Percentiles rank a stretch among this genome's conserved stretches.
Evolutionary conservation across 2,329 filamentous ascomycete genomes (phyloP).

Genomic region (Diaporthe nobilis): DNA sequence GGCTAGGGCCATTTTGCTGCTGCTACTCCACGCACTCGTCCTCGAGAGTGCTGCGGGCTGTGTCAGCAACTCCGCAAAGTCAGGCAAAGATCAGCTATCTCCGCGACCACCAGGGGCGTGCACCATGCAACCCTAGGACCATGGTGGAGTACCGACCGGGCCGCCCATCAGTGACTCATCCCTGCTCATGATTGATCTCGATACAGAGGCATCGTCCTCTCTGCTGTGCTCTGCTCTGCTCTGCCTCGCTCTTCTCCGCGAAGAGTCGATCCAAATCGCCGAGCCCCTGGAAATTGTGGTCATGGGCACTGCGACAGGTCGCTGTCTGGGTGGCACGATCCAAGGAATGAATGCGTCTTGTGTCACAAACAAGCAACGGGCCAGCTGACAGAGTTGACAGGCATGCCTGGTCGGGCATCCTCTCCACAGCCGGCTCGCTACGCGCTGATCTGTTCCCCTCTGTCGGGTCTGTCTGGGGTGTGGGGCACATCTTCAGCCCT

Average conservation of each 20-base stretch:
- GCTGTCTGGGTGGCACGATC: conserved; percentile 1
- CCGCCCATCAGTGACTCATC: conserved; percentile 20
- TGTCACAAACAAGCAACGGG: conserved; percentile 27
- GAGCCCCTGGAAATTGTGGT: neutral
- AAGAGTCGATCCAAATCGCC: neutral
- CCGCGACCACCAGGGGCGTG: conserved; percentile 10
- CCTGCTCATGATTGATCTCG: conserved; percentile 7
- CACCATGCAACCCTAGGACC: conserved; percentile 18
- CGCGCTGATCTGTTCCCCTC: conserved; percentile 38
- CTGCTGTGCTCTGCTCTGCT: neutral
- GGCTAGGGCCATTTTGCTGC: neutral
- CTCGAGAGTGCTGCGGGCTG: conserved; percentile 1
- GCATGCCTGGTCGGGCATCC: conserved; percentile 22
- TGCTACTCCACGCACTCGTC: neutral
- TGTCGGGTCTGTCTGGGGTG: conserved; percentile 39
- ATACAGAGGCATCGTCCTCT: neutral
- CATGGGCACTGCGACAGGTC: neutral
- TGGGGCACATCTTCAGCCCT: conserved; percentile 41
- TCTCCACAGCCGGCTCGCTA: conserved; percentile 31
- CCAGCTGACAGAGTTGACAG: conserved; percentile 37
- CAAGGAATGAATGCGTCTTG: neutral
- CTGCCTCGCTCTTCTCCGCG: neutral
- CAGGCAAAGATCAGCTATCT: conserved; percentile 24
- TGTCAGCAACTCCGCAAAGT: conserved; percentile 18
- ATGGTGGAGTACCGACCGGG: neutral